phyloP scores from a whole-genome alignment of 805 yeast species.

The Candida xyloterini region DNA sequence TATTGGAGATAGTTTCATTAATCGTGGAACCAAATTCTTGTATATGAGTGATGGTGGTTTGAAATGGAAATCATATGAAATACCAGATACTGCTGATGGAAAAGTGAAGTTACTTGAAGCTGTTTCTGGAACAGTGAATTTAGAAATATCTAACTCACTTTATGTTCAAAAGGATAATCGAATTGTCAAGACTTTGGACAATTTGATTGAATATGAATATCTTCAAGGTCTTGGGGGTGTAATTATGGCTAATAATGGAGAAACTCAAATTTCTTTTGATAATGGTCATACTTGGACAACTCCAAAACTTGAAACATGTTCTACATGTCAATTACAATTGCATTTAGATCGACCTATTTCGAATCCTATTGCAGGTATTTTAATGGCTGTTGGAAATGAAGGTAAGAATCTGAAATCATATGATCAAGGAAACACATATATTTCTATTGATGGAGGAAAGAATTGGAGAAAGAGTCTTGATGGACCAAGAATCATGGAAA shows the following conservation, averaged over 20 bases:
- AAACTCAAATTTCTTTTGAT: conserved; percentile 17
- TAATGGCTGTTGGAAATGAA: conserved; percentile 42
- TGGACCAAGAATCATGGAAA: conserved; percentile 51
- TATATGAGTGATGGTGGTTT: conserved; percentile 34
- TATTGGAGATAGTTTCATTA: conserved; percentile 30
- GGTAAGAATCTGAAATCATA: conserved; percentile 28
- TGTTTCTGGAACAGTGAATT: conserved; percentile 2
- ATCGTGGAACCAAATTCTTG: conserved; percentile 21
- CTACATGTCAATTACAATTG: conserved; percentile 27
- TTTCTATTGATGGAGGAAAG: conserved; percentile 68
- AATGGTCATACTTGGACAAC: conserved; percentile 17
- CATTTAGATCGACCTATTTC: conserved; percentile 33
- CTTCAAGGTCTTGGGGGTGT: conserved; percentile 45
- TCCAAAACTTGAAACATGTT: conserved; percentile 10
- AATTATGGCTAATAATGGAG: conserved; percentile 38
- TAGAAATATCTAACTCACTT: conserved; percentile 6
- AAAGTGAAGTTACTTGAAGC: conserved; percentile 14
- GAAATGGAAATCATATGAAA: conserved; percentile 33
- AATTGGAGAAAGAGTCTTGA: conserved; percentile 57
- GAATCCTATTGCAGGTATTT: conserved; percentile 40
- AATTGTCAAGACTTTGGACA: conserved; percentile 18
- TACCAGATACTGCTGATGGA: conserved; percentile 25
- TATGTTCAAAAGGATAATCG: conserved; percentile 4
- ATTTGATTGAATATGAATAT: conserved; percentile 45
- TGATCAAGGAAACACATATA: conserved; percentile 43